Evolutionary conservation across 257 asterid genomes (phyloP), one percentile per base, ranked within the genome.

Genomic region (Thymus quinquecostatus): DNA sequence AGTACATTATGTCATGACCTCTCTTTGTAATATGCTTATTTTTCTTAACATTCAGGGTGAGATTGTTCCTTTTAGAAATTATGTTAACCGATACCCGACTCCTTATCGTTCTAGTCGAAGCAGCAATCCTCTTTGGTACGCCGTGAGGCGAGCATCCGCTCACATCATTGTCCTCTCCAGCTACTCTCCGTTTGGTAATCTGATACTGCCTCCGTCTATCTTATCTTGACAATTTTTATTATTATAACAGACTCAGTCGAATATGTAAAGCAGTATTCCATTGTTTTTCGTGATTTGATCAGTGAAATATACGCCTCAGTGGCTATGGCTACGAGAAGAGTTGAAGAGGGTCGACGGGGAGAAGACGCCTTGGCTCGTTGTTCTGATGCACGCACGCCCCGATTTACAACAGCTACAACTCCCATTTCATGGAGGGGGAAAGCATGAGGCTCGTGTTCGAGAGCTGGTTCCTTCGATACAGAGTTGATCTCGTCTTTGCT

Each of bases 261-360:
- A 21, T 21, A n/a, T n/a, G n/a, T n/a, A n/a, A n/a, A n/a, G n/a
- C n/a, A n/a, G n/a, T n/a, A n/a, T n/a, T n/a, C n/a, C n/a, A n/a
- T n/a, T n/a, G 21, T 21, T 21, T 21, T 21, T 21, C 21, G 21
- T 21, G 21, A 21, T 21, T 21, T 21, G 21, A 21, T 21, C 95
- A 94, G 99, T 94, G 30, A 88, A 94, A 84, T 94, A 94, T 85
- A 91, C 98, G 49, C 98, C 98, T 58, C 98, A 94, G 77, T 94
- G 81, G 81, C 75, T 34, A 82, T 94, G 98, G 98, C 91, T 91
- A 55, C 66, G 36, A 2, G 68, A 82, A 66, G 98, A 94, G 80
- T 61, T 94, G 2, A 75, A 76, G 45, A 85, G 59, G 75, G 97
- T 94, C 51, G 90, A 94, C 74, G 78, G 98, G 78, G 95, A 85